A percentile compares a stretch with the other conserved stretches of the same genome.
Conservation (phyloP, 805 yeast genomes). For the Priceomyces carsonii region DNA sequence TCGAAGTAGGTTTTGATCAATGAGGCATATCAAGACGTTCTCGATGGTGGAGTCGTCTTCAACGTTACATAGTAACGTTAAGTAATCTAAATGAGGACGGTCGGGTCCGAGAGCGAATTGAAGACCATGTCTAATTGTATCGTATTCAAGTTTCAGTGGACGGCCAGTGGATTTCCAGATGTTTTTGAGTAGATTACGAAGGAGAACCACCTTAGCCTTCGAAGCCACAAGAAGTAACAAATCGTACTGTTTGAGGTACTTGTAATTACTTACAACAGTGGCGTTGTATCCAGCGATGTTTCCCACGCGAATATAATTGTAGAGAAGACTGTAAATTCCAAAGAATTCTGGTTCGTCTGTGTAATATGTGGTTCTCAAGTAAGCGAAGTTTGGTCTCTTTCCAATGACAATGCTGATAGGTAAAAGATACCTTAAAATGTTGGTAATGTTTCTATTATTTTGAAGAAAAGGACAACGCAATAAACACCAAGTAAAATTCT, state of each 20-base stretch:
- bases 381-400: slow-evolving; percentile 41
- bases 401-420: slow-evolving; percentile 60
- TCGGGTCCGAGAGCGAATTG: slow-evolving; percentile 1
- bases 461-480: slow-evolving; percentile 30
- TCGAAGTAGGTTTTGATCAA: slow-evolving; percentile 53
- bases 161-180: slow-evolving; percentile 27
- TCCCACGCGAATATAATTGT: slow-evolving; percentile 42
- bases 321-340: slow-evolving; percentile 37
- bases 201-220: slow-evolving; percentile 43
- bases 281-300: slow-evolving; percentile 35
- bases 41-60: slow-evolving; percentile 47
- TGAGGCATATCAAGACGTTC: slow-evolving; percentile 49
- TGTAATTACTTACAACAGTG: slow-evolving; percentile 28
- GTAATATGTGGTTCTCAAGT: slow-evolving; percentile 12
- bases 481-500: slow-evolving; percentile 59
- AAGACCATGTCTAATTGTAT: slow-evolving; percentile 23
- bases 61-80: slow-evolving; percentile 7
- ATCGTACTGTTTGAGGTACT: slow-evolving; percentile 36
- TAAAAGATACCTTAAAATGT: slow-evolving; percentile 48
- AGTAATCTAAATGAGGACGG: background rate
- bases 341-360: slow-evolving; percentile 18
- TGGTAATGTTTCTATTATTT: slow-evolving; percentile 35
- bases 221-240: slow-evolving; percentile 47
- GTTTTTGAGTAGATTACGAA: slow-evolving; percentile 46
- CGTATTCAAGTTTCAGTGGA: slow-evolving; percentile 30